Base-by-base conservation (phyloP, 2,329 filamentous ascomycete genomes). In the Saccharata proteae region DNA sequence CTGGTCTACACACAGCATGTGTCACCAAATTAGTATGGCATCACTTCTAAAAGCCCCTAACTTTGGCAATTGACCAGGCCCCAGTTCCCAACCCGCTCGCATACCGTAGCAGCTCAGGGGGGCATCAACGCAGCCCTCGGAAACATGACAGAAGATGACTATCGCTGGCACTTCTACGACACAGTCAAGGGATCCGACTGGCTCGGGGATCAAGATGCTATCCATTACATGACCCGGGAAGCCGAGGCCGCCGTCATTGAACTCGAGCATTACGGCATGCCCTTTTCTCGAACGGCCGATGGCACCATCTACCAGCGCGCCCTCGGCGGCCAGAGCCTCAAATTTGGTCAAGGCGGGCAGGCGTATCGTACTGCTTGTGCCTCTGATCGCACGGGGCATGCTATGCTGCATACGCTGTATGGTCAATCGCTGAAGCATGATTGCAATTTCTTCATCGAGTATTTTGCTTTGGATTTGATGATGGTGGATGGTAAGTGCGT, bases 81-180 rank as follows among this genome's bases (percentile, higher is more conserved):
- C 14, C 13, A 33, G 19, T 77, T 76, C 49, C 70, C 70, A 18
- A 77, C 73, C 12, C 60, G 73, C 55, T 71, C 65, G 43, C 72
- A 77, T 52, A 77, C 72, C 8, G 73, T 77, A 36, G 73, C 73
- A n/a, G 73, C 73, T 15, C 73, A 77, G 53, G 72, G 73, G 40
- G 73, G 73, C 40, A 77, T 77, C 47, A 71, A 71, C 47, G 68
- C 67, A 7, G 67, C 67, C 3, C 51, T 72, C 11, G 68, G 65
- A 40, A 69, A 69, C 43, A 68, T 68, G 62, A 61, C 60, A 22
- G 52, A 62, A 41, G 68, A 72, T 45, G 66, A 71, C 40, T 73
- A 65, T 64, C 57, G 67, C 35, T 71, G 67, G 67, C 68, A 73
- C 46, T 68, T 71, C 62, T 73, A 71, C 48, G 67, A 71, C 43